These are phyloP conservation scores for Kurtzmaniella quercitrusa DNA, from an alignment of 1,139 yeast species.

Conservation along the genomic window DNA sequence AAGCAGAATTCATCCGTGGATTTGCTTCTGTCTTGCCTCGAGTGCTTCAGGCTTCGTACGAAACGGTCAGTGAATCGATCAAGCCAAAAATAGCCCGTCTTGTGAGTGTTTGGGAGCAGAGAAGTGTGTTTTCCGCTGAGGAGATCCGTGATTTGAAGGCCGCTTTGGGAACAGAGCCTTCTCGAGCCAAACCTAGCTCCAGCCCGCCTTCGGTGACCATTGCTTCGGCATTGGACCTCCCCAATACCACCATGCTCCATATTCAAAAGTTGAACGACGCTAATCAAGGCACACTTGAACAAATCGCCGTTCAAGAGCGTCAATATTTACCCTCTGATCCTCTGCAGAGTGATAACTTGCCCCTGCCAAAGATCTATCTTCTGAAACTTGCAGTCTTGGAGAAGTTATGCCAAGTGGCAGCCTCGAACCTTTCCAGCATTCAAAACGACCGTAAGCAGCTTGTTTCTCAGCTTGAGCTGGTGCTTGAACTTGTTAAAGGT, in stretches of 20 bases:
- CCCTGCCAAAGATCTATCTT: constrained; percentile 48
- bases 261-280: constrained; percentile 26
- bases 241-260: constrained; percentile 30
- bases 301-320: constrained; percentile 41
- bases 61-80: constrained; percentile 31
- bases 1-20: constrained; percentile 54
- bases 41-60: constrained; percentile 30
- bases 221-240: constrained; percentile 36
- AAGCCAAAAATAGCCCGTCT: constrained; percentile 61
- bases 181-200: not conserved
- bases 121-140: constrained; percentile 48
- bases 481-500: constrained; percentile 38
- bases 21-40: constrained; percentile 48
- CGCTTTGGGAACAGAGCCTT: constrained; percentile 10
- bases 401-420: constrained; percentile 35
- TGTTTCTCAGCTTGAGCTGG: constrained; percentile 36
- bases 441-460: constrained; percentile 37
- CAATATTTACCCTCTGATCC: constrained; percentile 40
- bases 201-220: constrained; percentile 9
- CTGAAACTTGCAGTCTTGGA: constrained; percentile 43
- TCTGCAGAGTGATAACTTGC: constrained; percentile 41
- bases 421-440: constrained; percentile 32
- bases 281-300: constrained; percentile 36
- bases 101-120: constrained; percentile 70
- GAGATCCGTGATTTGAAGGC: constrained; percentile 42